Conservation (phyloP, 768 basidiomycete species). For the Stropharia rugosoannulata region DNA sequence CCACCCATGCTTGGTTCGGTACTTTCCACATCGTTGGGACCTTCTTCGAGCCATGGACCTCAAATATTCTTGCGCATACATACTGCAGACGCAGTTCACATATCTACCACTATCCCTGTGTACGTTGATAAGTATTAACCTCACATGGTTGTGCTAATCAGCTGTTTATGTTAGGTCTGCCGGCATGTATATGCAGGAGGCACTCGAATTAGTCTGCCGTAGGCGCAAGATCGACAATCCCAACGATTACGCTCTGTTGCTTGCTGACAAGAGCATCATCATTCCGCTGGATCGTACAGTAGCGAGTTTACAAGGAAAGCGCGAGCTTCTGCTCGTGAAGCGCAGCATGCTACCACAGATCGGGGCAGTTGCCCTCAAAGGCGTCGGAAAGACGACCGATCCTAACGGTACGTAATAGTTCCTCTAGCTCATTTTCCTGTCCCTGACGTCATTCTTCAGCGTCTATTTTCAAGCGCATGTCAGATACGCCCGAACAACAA, state of each 20-base stretch:
- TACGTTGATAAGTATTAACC: slow-evolving; percentile 37
- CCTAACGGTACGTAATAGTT: slow-evolving; percentile 69
- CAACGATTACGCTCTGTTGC: slow-evolving; percentile 80
- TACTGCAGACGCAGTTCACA: slow-evolving; percentile 78
- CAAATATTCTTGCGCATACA: slow-evolving; percentile 85
- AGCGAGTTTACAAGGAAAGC: slow-evolving; percentile 85
- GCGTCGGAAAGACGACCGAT: slow-evolving; percentile 77
- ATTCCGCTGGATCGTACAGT: slow-evolving; percentile 95
- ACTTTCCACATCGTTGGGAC: slow-evolving; percentile 66
- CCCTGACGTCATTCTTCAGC: slow-evolving; percentile 80
- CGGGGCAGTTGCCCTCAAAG: slow-evolving; percentile 44
- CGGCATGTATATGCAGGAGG: slow-evolving; percentile 97
- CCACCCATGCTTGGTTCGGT: slow-evolving; percentile 46
- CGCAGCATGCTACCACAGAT: slow-evolving; percentile 73
- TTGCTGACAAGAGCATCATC: slow-evolving; percentile 67
- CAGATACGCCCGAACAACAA: slow-evolving; percentile 63
- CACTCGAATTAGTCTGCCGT: slow-evolving; percentile 80
- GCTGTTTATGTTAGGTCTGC: slow-evolving; percentile 51
- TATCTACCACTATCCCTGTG: slow-evolving; percentile 90
- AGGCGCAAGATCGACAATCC: slow-evolving; percentile 65
- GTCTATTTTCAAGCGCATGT: slow-evolving; percentile 55
- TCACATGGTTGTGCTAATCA: background rate
- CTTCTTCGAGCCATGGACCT: slow-evolving; percentile 71
- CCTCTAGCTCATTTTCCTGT: background rate
- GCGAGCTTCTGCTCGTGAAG: slow-evolving; percentile 80